Percentiles rank a stretch among this genome's conserved stretches.
phyloP scores from a whole-genome alignment of 202 grass and related monocot genomes.

The Panicum virgatum region DNA sequence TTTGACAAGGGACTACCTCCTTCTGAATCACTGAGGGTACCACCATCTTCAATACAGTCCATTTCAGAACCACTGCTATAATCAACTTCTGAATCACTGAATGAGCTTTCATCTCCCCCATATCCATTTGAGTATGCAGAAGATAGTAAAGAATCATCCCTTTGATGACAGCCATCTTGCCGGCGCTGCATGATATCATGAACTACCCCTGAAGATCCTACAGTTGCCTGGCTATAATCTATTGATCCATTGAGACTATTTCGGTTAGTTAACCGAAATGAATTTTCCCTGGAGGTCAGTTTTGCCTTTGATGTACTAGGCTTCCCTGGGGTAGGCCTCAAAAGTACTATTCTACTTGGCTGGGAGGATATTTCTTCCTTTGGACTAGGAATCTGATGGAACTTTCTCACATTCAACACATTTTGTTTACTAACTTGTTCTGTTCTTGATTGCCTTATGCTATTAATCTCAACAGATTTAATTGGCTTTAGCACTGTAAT shows the following conservation, averaged over 20 bases:
- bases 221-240: constrained; percentile 14
- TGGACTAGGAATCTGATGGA: constrained; percentile 31
- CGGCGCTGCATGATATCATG: constrained; percentile 28
- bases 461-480: constrained; percentile 41
- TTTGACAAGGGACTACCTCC: constrained; percentile 49
- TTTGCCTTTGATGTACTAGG: constrained; percentile 38
- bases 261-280: constrained; percentile 35
- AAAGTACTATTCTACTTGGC: constrained; percentile 73
- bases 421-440: constrained; percentile 39
- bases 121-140: constrained; percentile 69
- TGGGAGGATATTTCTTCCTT: constrained; percentile 44
- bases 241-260: constrained; percentile 26
- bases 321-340: constrained; percentile 77
- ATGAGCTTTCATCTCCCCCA: constrained; percentile 82
- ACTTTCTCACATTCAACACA: constrained; percentile 35
- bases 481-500: constrained; percentile 86
- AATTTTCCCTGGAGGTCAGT: constrained; percentile 33
- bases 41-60: constrained; percentile 50
- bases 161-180: constrained; percentile 40
- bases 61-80: constrained; percentile 50
- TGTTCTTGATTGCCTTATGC: constrained; percentile 28
- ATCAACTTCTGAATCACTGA: constrained; percentile 54
- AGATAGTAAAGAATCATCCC: constrained; percentile 71
- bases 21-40: constrained; percentile 57
- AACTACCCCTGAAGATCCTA: constrained; percentile 5